Conservation (phyloP, 108 stramenopile genomes). For the Discostella stelligeroides region DNA sequence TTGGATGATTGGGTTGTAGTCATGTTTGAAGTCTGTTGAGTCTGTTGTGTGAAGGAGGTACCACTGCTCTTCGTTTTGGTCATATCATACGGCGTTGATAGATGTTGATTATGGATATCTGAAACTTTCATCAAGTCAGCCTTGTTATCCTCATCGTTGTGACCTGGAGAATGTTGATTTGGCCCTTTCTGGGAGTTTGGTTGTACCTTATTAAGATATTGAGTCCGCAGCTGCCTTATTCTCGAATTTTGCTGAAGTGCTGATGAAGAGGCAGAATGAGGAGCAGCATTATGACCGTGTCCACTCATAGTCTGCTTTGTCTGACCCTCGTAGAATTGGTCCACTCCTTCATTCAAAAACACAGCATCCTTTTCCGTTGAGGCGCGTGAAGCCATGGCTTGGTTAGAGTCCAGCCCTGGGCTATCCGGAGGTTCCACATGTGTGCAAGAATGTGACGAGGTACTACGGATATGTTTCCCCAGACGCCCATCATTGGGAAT, state of each 20-base stretch:
- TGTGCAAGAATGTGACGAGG: slow-evolving; percentile 1
- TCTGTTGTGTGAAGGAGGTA: background rate
- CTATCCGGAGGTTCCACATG: background rate
- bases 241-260: background rate
- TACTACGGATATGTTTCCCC: slow-evolving; percentile 4
- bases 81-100: slow-evolving; percentile 7
- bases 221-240: background rate
- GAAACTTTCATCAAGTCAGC: background rate
- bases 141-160: background rate
- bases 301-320: background rate
- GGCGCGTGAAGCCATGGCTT: background rate
- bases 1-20: slow-evolving; percentile 17
- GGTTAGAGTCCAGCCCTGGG: background rate
- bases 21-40: slow-evolving; percentile 1
- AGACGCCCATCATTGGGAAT: slow-evolving; percentile 6
- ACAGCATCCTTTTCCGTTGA: slow-evolving; percentile 9
- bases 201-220: background rate
- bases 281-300: background rate
- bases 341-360: slow-evolving; percentile 11
- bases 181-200: background rate
- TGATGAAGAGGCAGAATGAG: background rate
- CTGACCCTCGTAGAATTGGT: background rate
- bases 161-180: background rate
- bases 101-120: slow-evolving; percentile 1
- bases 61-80: slow-evolving; percentile 1